phyloP scores from a whole-genome alignment of 2,329 filamentous ascomycete genomes.

The Aspergillaceae sp. region DNA sequence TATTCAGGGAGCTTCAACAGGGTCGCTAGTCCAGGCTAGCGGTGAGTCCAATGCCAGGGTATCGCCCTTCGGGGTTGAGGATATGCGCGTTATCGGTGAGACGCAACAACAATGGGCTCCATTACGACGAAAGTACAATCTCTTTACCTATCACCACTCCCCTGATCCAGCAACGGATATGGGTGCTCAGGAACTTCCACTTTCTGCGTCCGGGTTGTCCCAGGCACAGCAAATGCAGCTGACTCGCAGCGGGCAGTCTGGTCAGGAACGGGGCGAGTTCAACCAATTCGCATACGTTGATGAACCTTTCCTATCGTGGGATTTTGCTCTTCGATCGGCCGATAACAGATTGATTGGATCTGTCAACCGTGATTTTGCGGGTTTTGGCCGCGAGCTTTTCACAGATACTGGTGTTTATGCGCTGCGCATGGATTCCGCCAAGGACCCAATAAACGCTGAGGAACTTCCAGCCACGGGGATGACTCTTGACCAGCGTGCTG shows the following conservation, averaged over 20 bases:
- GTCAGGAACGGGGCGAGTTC: conserved; percentile 38
- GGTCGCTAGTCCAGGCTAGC: conserved; percentile 31
- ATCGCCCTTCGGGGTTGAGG: conserved; percentile 44
- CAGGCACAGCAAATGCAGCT: conserved; percentile 40
- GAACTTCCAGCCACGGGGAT: conserved; percentile 39
- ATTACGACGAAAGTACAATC: conserved; percentile 54
- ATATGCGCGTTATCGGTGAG: conserved; percentile 57
- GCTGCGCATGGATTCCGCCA: conserved; percentile 54
- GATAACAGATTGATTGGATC: conserved; percentile 47
- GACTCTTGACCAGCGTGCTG: conserved; percentile 57
- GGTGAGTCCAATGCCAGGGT: conserved; percentile 42
- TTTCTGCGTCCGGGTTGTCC: conserved; percentile 42
- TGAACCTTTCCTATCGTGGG: conserved; percentile 57
- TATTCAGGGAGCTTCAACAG: conserved; percentile 37
- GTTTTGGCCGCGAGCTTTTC: conserved; percentile 56
- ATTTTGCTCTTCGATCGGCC: conserved; percentile 51
- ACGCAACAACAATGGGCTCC: conserved; percentile 57
- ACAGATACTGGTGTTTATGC: conserved; percentile 59
- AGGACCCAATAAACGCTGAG: conserved; percentile 18
- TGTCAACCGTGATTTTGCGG: conserved; percentile 56
- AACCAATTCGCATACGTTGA: conserved; percentile 55
- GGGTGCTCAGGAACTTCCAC: conserved; percentile 32
- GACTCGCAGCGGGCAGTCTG: conserved; percentile 11
- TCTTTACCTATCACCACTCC: conserved; percentile 50
- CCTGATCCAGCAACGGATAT: conserved; percentile 27